Evolutionary conservation across 2,329 filamentous ascomycete species (phyloP), one percentile per base, ranked within the genome.

Genomic region (Penicillium sp.): DNA sequence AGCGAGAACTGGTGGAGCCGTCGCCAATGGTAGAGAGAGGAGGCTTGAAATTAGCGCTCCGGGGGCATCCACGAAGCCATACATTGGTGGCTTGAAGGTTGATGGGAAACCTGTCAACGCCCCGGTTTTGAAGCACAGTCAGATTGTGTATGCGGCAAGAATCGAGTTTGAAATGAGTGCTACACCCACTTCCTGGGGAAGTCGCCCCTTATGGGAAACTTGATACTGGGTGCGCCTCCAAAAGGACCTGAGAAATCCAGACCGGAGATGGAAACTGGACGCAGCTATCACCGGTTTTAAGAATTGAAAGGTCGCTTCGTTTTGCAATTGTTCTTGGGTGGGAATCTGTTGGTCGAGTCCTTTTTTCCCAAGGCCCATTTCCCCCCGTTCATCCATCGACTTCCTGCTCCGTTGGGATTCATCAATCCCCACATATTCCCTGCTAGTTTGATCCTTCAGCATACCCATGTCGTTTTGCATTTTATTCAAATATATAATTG

Each of bases 111-210:
- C 23, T 6, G 56, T 78, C 15, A 57, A 68, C 7, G 59, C 36
- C 44, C 76, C 77, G 2, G 29, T 79, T 1, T 62, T 81, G 60
- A 74, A 61, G 36, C 78, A 81, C 60, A 41, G 53, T 8, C 72
- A 80, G 17, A 71, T 81, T 56, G 73, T 80, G 2, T 61, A 58
- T 21, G 77, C 78, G 39, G 67, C 59, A 17, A 66, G 55, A 39
- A 77, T 82, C 54, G 72, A 70, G 36, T 80, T 81, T 68, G 75
- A 79, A 52, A 81, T 82, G 79, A 77, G 73, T 39, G 68, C 72
- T 3, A 67, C 57, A 31, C 76, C 76, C 9, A 77, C 70, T 45
- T 42, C 53, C 3, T 75, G 73, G 74, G 74, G 70, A 7, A 57
- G 21, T 27, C 38, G n/a, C 9, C 57, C 59, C 7, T 35, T 51